Base-by-base conservation (phyloP, 2,329 filamentous ascomycete genomes). In the Xylaria sp. region DNA sequence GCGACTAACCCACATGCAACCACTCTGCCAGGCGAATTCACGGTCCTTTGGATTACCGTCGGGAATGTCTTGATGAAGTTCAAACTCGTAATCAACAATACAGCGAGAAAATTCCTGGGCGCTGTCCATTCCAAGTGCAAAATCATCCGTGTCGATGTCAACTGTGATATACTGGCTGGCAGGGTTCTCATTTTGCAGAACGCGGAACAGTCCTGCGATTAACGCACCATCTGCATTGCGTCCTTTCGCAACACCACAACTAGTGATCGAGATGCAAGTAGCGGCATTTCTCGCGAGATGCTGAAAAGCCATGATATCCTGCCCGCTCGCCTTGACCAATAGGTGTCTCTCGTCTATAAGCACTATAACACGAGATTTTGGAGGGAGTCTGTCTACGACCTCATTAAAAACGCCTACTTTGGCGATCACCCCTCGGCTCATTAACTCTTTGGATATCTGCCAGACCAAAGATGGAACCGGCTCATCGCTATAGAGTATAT, bases 1-100 rank as follows among this genome's bases (percentile, higher is more conserved):
- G 40, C 74, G 69, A 48, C 72, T 72, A 2, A 75, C 67, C 64
- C 71, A 72, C n/a, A 73, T 38, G 31, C 68, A 69, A 11, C 71
- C 70, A 37, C 72, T 61, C 17, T 70, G 69, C 70, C 73, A 72
- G 8, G 58, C 61, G 21, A 69, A 72, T 31, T 76, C 75, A 10
- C 65, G 60, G 41, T 76, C 73, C 11, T 46, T 55, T n/a, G 49
- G 15, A 17, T 27, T 4, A 19, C 19, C n/a, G 7, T 46, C 33
- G 33, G 21, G 17, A 52, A 21, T 29, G 21, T 59, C 57, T 1
- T 68, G 66, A 0, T 2, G 60, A 31, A 6, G 51, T 7, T 17
- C 13, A 4, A 35, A 27, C 33, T 65, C 66, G 3, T 54, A 48
- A 17, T 69, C 67, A 7, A 56, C 60, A 11, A 72, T 56, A 21